These are phyloP conservation scores for Acanthochlamys bracteata DNA, from an alignment of 106 monocot species.

Conservation along the genomic window DNA sequence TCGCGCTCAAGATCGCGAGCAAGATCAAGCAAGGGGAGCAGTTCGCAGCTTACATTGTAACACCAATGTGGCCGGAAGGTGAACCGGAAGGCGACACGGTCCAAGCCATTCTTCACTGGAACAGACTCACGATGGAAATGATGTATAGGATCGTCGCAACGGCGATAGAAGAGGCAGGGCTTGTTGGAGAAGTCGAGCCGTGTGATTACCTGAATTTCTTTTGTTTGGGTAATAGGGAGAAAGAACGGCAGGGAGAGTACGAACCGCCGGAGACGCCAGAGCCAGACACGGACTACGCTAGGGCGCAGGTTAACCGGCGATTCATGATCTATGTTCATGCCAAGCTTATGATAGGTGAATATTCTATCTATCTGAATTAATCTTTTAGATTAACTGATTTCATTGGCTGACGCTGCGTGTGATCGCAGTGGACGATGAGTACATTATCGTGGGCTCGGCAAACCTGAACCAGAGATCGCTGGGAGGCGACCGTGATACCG, in stretches of 20 bases:
- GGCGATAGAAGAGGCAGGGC: conserved; percentile 33
- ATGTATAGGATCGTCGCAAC: conserved; percentile 42
- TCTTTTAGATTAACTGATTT: too few species aligned
- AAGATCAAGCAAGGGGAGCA: conserved; percentile 47
- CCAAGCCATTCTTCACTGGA: conserved; percentile 59
- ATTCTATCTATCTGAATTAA: background rate
- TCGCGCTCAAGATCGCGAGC: conserved; percentile 58
- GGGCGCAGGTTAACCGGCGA: conserved; percentile 44
- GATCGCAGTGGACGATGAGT: conserved; percentile 61
- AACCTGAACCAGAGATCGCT: conserved; percentile 73
- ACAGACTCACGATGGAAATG: conserved; percentile 50
- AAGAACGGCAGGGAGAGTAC: conserved; percentile 19
- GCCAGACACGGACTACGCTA: conserved; percentile 35
- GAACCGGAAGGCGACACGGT: conserved; percentile 40
- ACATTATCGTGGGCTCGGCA: conserved; percentile 67
- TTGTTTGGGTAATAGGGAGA: conserved; percentile 49
- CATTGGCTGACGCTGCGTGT: too few species aligned
- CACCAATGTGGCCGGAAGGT: conserved; percentile 75
- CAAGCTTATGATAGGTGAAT: conserved; percentile 65
- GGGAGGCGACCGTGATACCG: conserved; percentile 51
- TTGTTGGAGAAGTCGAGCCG: conserved; percentile 34
- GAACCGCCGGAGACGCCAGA: conserved; percentile 35
- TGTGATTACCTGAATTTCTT: conserved; percentile 56
- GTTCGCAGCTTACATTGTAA: conserved; percentile 52
- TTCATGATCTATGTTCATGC: conserved; percentile 67